phyloP scores from a whole-genome alignment of 306 rosid genomes.

The Vigna unguiculata region DNA sequence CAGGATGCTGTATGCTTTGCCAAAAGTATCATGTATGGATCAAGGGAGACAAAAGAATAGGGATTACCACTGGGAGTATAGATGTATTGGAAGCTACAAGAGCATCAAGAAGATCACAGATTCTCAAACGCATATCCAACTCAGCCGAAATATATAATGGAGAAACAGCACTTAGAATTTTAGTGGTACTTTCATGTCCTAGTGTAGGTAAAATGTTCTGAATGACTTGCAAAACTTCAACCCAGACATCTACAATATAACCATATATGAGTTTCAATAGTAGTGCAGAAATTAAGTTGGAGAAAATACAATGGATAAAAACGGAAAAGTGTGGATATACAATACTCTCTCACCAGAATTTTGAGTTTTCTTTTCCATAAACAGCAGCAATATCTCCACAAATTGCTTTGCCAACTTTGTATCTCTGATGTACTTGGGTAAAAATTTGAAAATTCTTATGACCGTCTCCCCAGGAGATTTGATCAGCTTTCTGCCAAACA shows the following conservation, averaged over 20 bases:
- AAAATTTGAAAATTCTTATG: conserved; percentile 67
- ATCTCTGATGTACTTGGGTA: conserved; percentile 71
- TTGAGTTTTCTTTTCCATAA: conserved; percentile 59
- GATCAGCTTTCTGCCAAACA: conserved; percentile 71
- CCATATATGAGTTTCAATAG: conserved; percentile 36
- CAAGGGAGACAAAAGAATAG: conserved; percentile 29
- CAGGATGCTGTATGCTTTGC: conserved; percentile 6
- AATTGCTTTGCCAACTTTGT: conserved; percentile 65
- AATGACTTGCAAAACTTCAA: conserved; percentile 69
- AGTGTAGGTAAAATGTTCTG: conserved; percentile 65
- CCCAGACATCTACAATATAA: conserved; percentile 64
- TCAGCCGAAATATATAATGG: conserved; percentile 69
- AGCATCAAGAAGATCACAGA: conserved; percentile 81
- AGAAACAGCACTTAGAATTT: conserved; percentile 68
- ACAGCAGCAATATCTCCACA: conserved; percentile 72
- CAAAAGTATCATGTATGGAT: conserved; percentile 34
- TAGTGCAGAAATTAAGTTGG: conserved; percentile 15
- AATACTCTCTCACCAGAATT: conserved; percentile 62
- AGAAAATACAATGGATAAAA: conserved; percentile 17
- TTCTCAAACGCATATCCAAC: conserved; percentile 66
- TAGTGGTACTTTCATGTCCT: conserved; percentile 61
- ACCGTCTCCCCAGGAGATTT: conserved; percentile 76
- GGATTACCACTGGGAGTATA: conserved; percentile 65
- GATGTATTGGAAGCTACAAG: conserved; percentile 73
- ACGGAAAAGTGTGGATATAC: conserved; percentile 22